These are phyloP conservation scores for Melampsora larici-populina DNA, from an alignment of 1,284 basidiomycete species.

Conservation along the genomic window DNA sequence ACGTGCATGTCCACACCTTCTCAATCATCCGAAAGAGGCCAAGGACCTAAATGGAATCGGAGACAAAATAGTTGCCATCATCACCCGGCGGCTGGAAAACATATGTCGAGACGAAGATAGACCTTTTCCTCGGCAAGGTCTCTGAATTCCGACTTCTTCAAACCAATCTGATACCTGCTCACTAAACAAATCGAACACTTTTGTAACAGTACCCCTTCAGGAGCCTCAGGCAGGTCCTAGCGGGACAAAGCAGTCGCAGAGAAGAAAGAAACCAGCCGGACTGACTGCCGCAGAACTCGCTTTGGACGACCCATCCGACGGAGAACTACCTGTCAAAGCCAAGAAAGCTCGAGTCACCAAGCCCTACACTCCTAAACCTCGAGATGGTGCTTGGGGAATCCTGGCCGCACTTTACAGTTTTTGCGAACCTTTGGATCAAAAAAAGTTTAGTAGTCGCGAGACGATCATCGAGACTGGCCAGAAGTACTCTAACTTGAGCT, in stretches of 20 bases:
- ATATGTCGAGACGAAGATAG: not conserved
- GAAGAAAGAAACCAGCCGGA: not conserved
- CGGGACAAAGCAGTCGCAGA: not conserved
- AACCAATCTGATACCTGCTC: not conserved
- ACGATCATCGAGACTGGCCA: slow-evolving; percentile 18
- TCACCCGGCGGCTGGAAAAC: slow-evolving; percentile 17
- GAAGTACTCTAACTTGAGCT: slow-evolving; percentile 17
- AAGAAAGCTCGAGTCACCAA: slow-evolving; percentile 43
- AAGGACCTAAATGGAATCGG: slow-evolving; percentile 15
- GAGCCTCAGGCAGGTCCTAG: slow-evolving; percentile 1
- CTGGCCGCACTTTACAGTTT: slow-evolving; percentile 49
- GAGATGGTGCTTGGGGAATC: slow-evolving; percentile 51
- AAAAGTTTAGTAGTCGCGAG: slow-evolving; percentile 35
- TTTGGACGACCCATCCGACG: not conserved
- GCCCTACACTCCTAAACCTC: slow-evolving; percentile 50
- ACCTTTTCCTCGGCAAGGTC: slow-evolving; percentile 28
- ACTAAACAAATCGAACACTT: not conserved
- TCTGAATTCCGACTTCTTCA: slow-evolving; percentile 2
- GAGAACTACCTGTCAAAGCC: not conserved
- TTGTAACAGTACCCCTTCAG: not conserved
- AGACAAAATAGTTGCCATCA: slow-evolving; percentile 24
- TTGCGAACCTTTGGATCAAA: slow-evolving; percentile 43
- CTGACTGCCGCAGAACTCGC: not conserved
- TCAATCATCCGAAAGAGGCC: slow-evolving; percentile 38
- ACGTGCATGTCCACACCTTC: slow-evolving; percentile 12